Evolutionary conservation across 2,329 filamentous ascomycete genomes (phyloP).

Genomic region (Verticillium zaregamsianum): DNA sequence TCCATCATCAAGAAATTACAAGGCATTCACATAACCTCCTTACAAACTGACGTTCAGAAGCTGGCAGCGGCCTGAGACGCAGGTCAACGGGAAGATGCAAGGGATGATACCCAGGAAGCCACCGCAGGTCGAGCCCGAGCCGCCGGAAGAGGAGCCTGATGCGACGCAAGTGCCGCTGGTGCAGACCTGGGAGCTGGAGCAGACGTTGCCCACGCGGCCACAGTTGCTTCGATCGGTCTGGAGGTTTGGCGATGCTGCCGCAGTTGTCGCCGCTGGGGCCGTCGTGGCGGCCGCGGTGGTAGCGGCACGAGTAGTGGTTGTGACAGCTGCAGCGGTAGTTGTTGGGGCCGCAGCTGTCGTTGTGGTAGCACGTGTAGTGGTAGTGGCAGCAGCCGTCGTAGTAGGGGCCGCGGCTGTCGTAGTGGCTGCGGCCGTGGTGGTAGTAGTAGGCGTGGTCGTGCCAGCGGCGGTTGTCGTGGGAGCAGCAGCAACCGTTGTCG

Average conservation of each 20-base stretch:
- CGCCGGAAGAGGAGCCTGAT: neutral
- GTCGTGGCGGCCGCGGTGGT: neutral
- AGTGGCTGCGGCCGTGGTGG: neutral
- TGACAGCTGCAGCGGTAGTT: neutral
- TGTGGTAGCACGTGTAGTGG: neutral
- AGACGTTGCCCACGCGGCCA: neutral
- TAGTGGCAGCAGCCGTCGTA: neutral
- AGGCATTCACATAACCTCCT: too few species aligned
- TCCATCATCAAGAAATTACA: too few species aligned
- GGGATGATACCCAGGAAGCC: neutral
- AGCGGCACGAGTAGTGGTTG: neutral
- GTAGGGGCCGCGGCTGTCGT: neutral
- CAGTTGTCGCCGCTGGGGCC: neutral
- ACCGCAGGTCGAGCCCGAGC: neutral
- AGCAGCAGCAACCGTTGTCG: too few species aligned
- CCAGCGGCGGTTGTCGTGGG: too few species aligned
- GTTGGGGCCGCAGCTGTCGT: neutral
- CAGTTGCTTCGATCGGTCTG: neutral
- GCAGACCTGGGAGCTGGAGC: neutral
- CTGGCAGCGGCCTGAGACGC: neutral
- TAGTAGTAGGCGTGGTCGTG: too few species aligned
- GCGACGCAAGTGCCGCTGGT: neutral
- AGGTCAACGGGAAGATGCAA: constrained; percentile 1
- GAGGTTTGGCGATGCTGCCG: neutral
- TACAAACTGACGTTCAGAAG: neutral